Evolutionary conservation across 2,329 filamentous ascomycete genomes (phyloP), one percentile per base, ranked within the genome.

Genomic region (Plenodomus biglobosus): DNA sequence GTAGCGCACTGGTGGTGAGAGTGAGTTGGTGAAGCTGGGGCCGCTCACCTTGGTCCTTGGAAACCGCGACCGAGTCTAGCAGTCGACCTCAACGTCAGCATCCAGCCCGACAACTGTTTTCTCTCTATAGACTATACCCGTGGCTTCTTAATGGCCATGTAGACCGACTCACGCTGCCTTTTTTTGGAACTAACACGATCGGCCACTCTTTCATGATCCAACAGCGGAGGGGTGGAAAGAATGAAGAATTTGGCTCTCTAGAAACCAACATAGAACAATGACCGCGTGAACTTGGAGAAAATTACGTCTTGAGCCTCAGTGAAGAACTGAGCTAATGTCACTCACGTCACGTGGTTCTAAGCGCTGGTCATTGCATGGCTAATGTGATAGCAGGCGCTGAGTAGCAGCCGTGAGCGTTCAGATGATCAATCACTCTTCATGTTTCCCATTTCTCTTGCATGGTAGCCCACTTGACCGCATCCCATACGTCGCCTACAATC

Each of bases 381-480:
- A 8, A 32, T 32, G 15, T 11, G 13, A 32, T 11, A 3, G 3
- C 11, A 15, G 15, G 3, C 3, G 15, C 27, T 15, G 15, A 32
- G 27, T 32, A 10, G 27, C 13, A 15, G 27, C 27, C 11, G 11
- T 32, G 11, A 22, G 15, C 4, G 24, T 27, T 36, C 27, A 38
- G 18, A n/a, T n/a, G 40, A 15, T 19, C 36, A 13, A 4, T 11
- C 36, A 13, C 3, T 11, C 10, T 15, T 59, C 42, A 59, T 40
- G 36, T 38, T 76, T 50, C 71, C 70, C 44, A 79, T 74, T 58
- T 76, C 76, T 70, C 66, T 47, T 68, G 59, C 21, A 82, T 76
- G 64, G 94, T 72, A 3, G 86, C 90, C 86, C 87, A 95, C 52
- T 83, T 76, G 3, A 95, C 88, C 10, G 88, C 91, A 55, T 85